Base-by-base conservation (phyloP, 768 basidiomycete species). In the Boletus eberwhitei region DNA sequence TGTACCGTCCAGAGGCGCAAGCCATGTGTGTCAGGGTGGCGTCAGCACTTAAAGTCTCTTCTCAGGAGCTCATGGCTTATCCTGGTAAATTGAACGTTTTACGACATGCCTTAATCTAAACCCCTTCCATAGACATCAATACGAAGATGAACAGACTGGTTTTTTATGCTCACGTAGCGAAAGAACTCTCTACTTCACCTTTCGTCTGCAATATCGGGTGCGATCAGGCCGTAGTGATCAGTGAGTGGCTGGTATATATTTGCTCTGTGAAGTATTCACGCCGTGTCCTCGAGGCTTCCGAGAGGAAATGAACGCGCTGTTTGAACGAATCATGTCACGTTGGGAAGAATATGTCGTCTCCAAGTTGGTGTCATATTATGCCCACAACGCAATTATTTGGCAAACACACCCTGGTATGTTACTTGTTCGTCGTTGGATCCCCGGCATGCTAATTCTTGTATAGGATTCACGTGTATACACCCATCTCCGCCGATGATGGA, bases 401-500 rank as follows among this genome's bases (percentile, higher is more conserved):
- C 53, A 46, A 29, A 22, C 43, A 48, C 38, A 34, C 29, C 16
- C 36, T 31, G 62, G 67, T 65, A 49, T 16, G 58, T 36, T 48
- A 22, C 44, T 44, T 46, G 22, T 56, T 41, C 39, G 32, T 31
- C 39, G 38, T 48, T 38, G 48, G 50, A 36, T 34, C 53, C 19
- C n/a, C 52, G 26, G 34, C 50, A 12, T 59, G 34, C 55, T 68
- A 29, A 63, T 52, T 37, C 29, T 42, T 44, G 34, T 29, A 47
- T 24, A 72, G 71, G 54, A 37, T 43, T 51, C 38, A 46, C 45
- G 53, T 55, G 43, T 42, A 69, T 59, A 52, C 75, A 77, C 9
- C 81, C 84, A 44, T 87, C 87, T 35, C 66, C 80, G 45, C 66
- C 72, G 40, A 74, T 88, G 48, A 72, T 85, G 53, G 74, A 79